Base-by-base conservation (phyloP, 257 asterid genomes). In the Nicotiana obtusifolia region DNA sequence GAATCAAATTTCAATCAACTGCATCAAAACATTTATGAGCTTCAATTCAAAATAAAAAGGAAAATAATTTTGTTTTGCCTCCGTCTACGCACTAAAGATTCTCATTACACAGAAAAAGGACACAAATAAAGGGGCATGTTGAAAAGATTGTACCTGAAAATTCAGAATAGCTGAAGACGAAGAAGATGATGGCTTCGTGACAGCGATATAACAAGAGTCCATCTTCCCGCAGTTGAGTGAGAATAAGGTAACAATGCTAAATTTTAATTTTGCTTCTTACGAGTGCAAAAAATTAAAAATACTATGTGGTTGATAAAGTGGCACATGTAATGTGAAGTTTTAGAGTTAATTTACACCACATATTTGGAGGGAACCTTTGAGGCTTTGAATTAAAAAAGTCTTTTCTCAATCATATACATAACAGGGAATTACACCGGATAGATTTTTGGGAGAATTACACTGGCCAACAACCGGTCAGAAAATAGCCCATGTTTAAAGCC, bases 191-290 rank as follows among this genome's bases (percentile, higher is more conserved):
- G 91, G 81, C 69, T 52, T 83, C 49, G 83, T 67, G 5, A 82
- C 87, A 69, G 69, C 69, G 84, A 87, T 81, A 84, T 81, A 85
- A 59, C 71, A 87, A 17, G 87, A 87, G 62, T 91, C 93, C 97
- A 93, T 91, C 41, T 52, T 82, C 59, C 65, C 31, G 66, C 35
- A 44, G n/a, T 35, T 15, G 41, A 26, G 73, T 56, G 30, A 24
- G 54, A 16, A 5, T 4, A 15, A 66, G 33, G 31, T 53, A 4
- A 31, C 44, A 47, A 35, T 22, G 16, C 41, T 8, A 49, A 22
- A 8, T 73, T 73, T 73, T 73, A 73, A 1, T 47, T 49, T 73
- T 47, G 60, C 35, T 22, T 71, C 11, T 22, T 30, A 44, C 24
- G 62, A 49, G 41, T 73, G 44, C 41, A 73, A 47, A 7, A 71